These are phyloP conservation scores for Maudiozyma pseudohumilis DNA, from an alignment of 805 yeast genomes.

Conservation along the genomic window DNA sequence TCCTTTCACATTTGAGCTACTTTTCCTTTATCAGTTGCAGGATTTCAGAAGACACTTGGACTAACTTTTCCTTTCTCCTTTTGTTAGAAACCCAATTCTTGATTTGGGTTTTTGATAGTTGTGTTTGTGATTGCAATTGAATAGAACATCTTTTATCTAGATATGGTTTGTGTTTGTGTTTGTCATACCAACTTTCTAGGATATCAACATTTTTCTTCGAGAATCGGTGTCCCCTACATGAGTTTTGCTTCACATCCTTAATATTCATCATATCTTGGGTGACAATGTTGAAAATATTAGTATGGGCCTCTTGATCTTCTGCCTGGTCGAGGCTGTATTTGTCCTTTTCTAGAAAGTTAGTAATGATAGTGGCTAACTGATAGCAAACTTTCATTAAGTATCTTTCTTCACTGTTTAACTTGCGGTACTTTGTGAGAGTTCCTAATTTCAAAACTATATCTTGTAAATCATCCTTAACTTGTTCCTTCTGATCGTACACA, in stretches of 20 bases:
- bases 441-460: slow-evolving; percentile 4
- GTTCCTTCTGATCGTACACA: neutral
- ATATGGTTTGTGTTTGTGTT: slow-evolving; percentile 14
- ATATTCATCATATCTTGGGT: slow-evolving; percentile 12
- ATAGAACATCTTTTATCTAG: slow-evolving; percentile 8
- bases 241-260: slow-evolving; percentile 3
- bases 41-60: slow-evolving; percentile 10
- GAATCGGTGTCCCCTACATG: slow-evolving; percentile 17
- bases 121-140: slow-evolving; percentile 6
- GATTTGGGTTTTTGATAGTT: slow-evolving; percentile 16
- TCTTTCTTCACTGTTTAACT: slow-evolving; percentile 5
- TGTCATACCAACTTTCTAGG: slow-evolving; percentile 14
- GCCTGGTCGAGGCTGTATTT: neutral
- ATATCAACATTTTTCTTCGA: slow-evolving; percentile 9
- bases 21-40: slow-evolving; percentile 5
- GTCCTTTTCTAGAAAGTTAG: slow-evolving; percentile 2
- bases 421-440: slow-evolving; percentile 1
- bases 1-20: too few species aligned
- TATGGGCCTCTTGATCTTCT: neutral
- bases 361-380: slow-evolving; percentile 9
- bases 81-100: slow-evolving; percentile 24
- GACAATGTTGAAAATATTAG: slow-evolving; percentile 11
- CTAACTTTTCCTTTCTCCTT: slow-evolving; percentile 16
- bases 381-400: slow-evolving; percentile 5
- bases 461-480: slow-evolving; percentile 5